Base-by-base conservation (phyloP, 306 rosid genomes). In the Casuarina equisetifolia region DNA sequence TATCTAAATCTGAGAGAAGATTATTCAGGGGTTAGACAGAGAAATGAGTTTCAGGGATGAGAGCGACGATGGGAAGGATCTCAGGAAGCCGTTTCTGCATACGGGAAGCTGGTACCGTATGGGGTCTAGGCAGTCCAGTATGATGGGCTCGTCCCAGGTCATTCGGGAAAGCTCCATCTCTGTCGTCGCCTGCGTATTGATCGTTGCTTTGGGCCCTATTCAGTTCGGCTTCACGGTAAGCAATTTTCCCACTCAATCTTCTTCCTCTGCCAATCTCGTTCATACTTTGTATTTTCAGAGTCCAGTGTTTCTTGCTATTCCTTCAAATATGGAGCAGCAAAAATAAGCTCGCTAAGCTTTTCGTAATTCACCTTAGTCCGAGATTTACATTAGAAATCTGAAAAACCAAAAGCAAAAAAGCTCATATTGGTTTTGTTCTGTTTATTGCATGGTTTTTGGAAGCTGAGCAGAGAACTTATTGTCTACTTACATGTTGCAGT, bases 161-260 rank as follows among this genome's bases (percentile, higher is more conserved):
- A 87, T 95, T 52, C 92, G 92, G 3, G 98, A 95, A 0, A 82
- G 87, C 76, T 88, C 97, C 39, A 79, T 95, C 70, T 95, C 99
- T 72, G 97, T 95, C 5, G 55, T 92, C 61, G 97, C 91, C 9
- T 95, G 99, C 69, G 99, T 95, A 86, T 84, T 92, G 49, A 90
- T 95, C 54, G 97, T 95, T 42, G 99, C 99, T 83, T 75, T 95
- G 85, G 99, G 99, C 61, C 98, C 99, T 20, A 90, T 95, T 73
- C 99, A 92, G 87, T 90, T 95, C 71, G 99, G 99, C 71, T 95
- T 95, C 85, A 95, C 99, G 6, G 99, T 95, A 95, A 85, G 85
- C 49, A 53, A 7, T 57, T 53, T 53, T 53, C 16, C 6, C 19
- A 54, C 4, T 58, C 64, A 3, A 63, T 61, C 20, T 2, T 25